Evolutionary conservation across 345 rosid species (phyloP).

Genomic region (Nephelium lappaceum): DNA sequence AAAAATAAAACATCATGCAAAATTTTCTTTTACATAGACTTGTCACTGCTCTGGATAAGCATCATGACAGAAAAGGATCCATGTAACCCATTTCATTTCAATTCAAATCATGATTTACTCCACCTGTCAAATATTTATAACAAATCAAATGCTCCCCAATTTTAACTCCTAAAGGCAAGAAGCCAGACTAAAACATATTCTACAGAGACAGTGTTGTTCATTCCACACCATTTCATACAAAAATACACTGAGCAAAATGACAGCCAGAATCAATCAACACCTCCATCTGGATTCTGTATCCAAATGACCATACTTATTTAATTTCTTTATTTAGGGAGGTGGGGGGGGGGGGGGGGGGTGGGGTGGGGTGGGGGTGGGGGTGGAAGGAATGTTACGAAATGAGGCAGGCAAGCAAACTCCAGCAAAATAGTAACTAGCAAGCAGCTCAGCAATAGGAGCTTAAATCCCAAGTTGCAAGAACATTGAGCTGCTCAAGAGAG

Average conservation of each 20-base stretch:
- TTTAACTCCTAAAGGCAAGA: background rate
- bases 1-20: background rate
- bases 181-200: background rate
- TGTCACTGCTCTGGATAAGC: background rate
- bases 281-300: background rate
- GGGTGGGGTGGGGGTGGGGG: too few species aligned
- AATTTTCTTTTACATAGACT: too few species aligned
- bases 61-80: background rate
- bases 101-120: background rate
- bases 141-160: background rate
- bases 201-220: background rate
- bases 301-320: too few species aligned
- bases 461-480: background rate
- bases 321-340: too few species aligned
- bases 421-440: too few species aligned
- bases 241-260: background rate
- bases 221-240: background rate
- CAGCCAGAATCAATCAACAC: background rate
- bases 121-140: background rate
- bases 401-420: too few species aligned
- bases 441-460: background rate
- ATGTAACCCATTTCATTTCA: background rate
- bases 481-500: background rate
- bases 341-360: too few species aligned
- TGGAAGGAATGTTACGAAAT: too few species aligned